Percentiles rank a stretch among this genome's conserved stretches.
Conservation (phyloP, 805 yeast genomes). For the Candida awuae region DNA sequence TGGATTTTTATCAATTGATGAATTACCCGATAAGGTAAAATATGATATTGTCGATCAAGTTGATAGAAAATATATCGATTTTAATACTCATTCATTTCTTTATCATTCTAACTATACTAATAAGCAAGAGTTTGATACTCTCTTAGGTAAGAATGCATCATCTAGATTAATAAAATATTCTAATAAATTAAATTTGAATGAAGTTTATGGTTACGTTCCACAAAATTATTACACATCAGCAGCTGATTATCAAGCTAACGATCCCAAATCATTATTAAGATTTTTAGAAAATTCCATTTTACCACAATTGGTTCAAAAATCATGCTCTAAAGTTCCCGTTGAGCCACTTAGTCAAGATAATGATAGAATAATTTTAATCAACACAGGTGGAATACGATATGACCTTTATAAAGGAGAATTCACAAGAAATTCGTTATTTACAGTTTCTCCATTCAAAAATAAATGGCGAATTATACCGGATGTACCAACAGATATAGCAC, state of each 20-base stretch:
- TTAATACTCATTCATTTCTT: slow-evolving; percentile 62
- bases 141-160: slow-evolving; percentile 43
- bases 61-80: slow-evolving; percentile 72
- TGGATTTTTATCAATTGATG: slow-evolving; percentile 66
- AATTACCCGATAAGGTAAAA: slow-evolving; percentile 4
- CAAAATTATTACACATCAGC: slow-evolving; percentile 56
- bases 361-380: slow-evolving; percentile 53
- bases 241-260: slow-evolving; percentile 46
- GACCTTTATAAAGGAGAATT: slow-evolving; percentile 81
- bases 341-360: slow-evolving; percentile 24
- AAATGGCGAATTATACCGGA: slow-evolving; percentile 61
- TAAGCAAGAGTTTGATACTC: slow-evolving; percentile 40
- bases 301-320: slow-evolving; percentile 20
- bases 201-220: slow-evolving; percentile 58
- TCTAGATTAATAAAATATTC: slow-evolving; percentile 35
- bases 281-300: slow-evolving; percentile 53
- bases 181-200: slow-evolving; percentile 43
- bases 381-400: slow-evolving; percentile 84
- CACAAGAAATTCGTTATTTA: slow-evolving; percentile 70
- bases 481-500: slow-evolving; percentile 53
- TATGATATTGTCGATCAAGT: slow-evolving; percentile 17
- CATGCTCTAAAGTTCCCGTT: slow-evolving; percentile 15
- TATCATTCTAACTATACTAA: slow-evolving; percentile 42
- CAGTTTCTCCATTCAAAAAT: slow-evolving; percentile 79
- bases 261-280: slow-evolving; percentile 48